Base-by-base conservation (phyloP, 768 basidiomycete species). In the Russula griseocarnosa region DNA sequence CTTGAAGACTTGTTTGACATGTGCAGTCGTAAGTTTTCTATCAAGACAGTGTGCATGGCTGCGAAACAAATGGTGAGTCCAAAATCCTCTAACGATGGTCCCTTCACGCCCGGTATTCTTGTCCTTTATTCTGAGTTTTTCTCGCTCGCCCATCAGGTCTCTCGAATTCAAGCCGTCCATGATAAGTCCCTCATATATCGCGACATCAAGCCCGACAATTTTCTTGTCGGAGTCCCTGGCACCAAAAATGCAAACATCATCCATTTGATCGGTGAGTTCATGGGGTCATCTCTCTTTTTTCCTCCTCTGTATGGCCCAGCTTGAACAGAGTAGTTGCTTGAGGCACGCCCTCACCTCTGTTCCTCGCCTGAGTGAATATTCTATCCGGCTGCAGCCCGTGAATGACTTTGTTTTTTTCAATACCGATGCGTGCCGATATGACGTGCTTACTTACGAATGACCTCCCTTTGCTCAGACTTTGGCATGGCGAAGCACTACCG, bases 401-500 rank as follows among this genome's bases (percentile, higher is more conserved):
- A 20, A 58, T 7, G 14, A 26, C 24, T n/a, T n/a, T n/a, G 30
- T 34, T 22, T 28, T 11, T 10, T 20, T 34, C 32, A 16, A 16
- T n/a, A 47, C 26, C 13, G 58, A 46, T 26, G 38, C 56, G 51
- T 53, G 56, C 9, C 18, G 51, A 58, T 32, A 55, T 47, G 40
- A 36, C 32, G 22, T 46, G n/a, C 20, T 16, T 42, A 55, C 66
- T 70, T 40, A 71, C 52, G 52, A 67, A 55, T 61, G 34, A 7
- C 34, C 65, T 74, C 18, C 18, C 20, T 42, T 26, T 40, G 13
- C 75, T 18, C 76, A 89, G 96, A 99, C 74, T 98, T 99, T 72
- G 96, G 96, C 66, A 98, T 98, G 97, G 96, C 96, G 56, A 99
- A 99, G 76, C 94, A 98, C 76, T 98, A 98, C 74, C 87, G 97